Conservation (phyloP, 2,329 filamentous ascomycete species). For the Chalara sp. region DNA sequence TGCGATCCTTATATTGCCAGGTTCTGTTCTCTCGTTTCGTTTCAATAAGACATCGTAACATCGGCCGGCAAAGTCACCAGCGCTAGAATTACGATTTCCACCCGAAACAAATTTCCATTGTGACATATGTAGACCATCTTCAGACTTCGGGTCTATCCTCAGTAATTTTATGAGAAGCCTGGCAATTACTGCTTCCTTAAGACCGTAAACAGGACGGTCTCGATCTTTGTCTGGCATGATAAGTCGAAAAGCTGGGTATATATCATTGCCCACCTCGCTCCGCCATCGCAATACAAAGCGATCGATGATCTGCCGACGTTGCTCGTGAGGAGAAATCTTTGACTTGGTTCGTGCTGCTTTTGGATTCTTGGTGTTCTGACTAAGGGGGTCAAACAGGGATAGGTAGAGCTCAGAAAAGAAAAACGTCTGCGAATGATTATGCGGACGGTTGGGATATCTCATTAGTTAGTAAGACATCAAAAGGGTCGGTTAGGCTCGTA, state of each 20-base stretch:
- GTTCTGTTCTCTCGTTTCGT: conserved; percentile 65
- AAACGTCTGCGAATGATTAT: conserved; percentile 72
- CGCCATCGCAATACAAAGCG: conserved; percentile 85
- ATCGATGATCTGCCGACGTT: conserved; percentile 73
- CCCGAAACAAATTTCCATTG: conserved; percentile 90
- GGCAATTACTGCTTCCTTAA: conserved; percentile 88
- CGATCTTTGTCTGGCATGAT: conserved; percentile 91
- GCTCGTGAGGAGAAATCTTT: conserved; percentile 66
- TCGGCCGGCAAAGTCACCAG: conserved; percentile 86
- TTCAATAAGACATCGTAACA: conserved; percentile 85
- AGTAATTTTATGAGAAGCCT: conserved; percentile 88
- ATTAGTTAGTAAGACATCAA: neutral
- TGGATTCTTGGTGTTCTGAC: conserved; percentile 62
- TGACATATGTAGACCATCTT: conserved; percentile 77
- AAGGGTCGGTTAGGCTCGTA: conserved; percentile 7
- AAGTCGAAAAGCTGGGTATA: conserved; percentile 86
- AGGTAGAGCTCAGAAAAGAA: conserved; percentile 75
- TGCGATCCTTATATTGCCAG: conserved; percentile 75
- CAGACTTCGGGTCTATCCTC: conserved; percentile 84
- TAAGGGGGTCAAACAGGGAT: conserved; percentile 73
- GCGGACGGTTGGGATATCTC: conserved; percentile 76
- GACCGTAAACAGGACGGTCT: conserved; percentile 84
- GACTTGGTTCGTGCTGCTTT: conserved; percentile 52
- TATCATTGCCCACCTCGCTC: conserved; percentile 80
- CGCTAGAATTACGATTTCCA: conserved; percentile 53